A percentile compares a stretch with the other conserved stretches of the same genome.
Evolutionary conservation across 2,329 filamentous ascomycete species (phyloP).

Genomic region (Aureobasidium subglaciale): DNA sequence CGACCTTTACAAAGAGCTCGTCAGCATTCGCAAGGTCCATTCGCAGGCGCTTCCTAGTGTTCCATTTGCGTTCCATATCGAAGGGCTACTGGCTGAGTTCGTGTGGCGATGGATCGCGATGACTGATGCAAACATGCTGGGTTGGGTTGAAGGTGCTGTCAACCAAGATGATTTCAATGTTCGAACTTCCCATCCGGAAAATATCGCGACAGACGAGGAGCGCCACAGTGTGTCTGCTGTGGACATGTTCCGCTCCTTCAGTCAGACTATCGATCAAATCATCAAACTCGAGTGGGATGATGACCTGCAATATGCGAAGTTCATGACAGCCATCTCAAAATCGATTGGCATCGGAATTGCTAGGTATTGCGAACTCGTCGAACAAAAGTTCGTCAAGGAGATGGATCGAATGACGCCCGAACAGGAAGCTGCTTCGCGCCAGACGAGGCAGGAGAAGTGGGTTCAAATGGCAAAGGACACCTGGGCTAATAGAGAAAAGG

Average conservation of each 20-base stretch:
- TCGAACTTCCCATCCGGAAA: conserved; percentile 45
- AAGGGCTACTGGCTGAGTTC: conserved; percentile 78
- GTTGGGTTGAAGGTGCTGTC: conserved; percentile 83
- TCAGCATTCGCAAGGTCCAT: conserved; percentile 77
- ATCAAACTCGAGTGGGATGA: conserved; percentile 86
- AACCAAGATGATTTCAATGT: conserved; percentile 84
- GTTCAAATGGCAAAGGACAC: conserved; percentile 90
- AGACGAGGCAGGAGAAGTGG: conserved; percentile 85
- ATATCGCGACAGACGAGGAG: conserved; percentile 64
- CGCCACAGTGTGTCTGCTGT: conserved; percentile 89
- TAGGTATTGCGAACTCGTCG: conserved; percentile 84
- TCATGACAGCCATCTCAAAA: conserved; percentile 90
- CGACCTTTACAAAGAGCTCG: conserved; percentile 81
- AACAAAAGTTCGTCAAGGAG: conserved; percentile 76
- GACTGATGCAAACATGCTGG: conserved; percentile 70
- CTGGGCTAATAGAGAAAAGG: conserved; percentile 84
- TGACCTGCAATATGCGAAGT: conserved; percentile 86
- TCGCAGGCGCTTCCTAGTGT: conserved; percentile 61
- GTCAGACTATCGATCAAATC: conserved; percentile 82
- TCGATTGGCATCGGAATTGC: conserved; percentile 76
- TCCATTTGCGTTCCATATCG: conserved; percentile 80
- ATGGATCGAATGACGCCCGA: conserved; percentile 90
- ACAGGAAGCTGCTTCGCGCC: conserved; percentile 68
- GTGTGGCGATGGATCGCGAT: conserved; percentile 91
- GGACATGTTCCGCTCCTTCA: conserved; percentile 90